Evolutionary conservation across 768 basidiomycete species (phyloP), one percentile per base, ranked within the genome.

Genomic region (Suillus americanus): DNA sequence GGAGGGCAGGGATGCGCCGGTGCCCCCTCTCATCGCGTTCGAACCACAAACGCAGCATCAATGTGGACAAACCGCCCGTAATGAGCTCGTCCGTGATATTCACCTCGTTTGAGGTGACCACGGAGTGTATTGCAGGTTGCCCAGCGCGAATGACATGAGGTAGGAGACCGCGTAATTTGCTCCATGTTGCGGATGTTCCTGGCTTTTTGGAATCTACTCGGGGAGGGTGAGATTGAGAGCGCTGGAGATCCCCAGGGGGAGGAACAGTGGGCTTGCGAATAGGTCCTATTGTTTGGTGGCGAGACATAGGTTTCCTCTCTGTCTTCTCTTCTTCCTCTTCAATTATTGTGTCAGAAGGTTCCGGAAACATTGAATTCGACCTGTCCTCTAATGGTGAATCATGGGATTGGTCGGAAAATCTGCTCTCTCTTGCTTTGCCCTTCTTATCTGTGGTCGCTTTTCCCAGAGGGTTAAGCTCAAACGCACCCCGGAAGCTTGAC

Each of bases 21-120:
- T 89, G 85, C n/a, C 81, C 87, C 68, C 88, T 89, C 77, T 96
- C 94, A 73, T 95, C 95, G 37, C 88, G 87, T 70, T 95, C 93
- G 66, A 95, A 88, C 88, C 91, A 92, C 68, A 96, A 81, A 35
- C 87, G 84, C 43, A 94, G 75, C 84, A 95, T 89, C 38, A 94
- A 79, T 18, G 88, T 84, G 1, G 91, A 90, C 7, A 96, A 84
- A 20, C 92, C 90, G 5, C 92, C 90, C 3, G 87, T 83, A 16
- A 92, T 89, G 53, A 94, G 85, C 69, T 94, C 93, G 67, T 94
- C 91, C 6, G 85, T 90, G 60, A 94, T 89, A 70, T 91, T 91
- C 38, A 93, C 89, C 5, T 81, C 75, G 3, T 80, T 74, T 1
- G 85, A 78, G 1, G 84, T 75, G 30, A 89, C 81, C 30, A 80